Evolutionary conservation across 192 early-diverging fungal genomes (phyloP).

Genomic region (Backusella tarrabulga): DNA sequence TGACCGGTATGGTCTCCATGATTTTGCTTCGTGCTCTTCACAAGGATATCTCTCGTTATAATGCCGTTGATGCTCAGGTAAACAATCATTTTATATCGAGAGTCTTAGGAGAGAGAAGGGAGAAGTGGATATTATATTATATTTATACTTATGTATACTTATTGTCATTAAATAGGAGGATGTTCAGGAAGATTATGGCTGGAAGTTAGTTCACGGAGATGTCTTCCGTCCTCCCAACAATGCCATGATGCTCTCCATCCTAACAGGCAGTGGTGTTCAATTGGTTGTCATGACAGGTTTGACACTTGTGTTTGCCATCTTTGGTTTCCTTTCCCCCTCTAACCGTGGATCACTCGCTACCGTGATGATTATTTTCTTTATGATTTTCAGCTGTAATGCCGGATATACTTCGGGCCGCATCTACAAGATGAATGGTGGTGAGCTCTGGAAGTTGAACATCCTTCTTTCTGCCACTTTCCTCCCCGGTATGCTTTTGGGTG

Average conservation of each 20-base stretch:
- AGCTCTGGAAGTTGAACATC: slow-evolving; percentile 84
- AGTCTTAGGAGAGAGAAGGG: not conserved
- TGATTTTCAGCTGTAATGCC: slow-evolving; percentile 83
- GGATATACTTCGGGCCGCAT: slow-evolving; percentile 87
- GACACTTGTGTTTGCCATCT: slow-evolving; percentile 83
- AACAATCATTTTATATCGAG: not conserved
- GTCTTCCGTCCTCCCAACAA: slow-evolving; percentile 91
- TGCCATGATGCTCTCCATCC: slow-evolving; percentile 72
- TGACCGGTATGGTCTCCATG: slow-evolving; percentile 88
- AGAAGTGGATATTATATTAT: not conserved
- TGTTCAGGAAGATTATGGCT: slow-evolving; percentile 93
- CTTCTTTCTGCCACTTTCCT: slow-evolving; percentile 80
- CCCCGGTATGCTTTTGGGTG: slow-evolving; percentile 60
- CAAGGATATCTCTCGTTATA: slow-evolving; percentile 93
- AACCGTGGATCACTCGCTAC: slow-evolving; percentile 92
- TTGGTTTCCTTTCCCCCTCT: slow-evolving; percentile 92
- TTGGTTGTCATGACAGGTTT: slow-evolving; percentile 71
- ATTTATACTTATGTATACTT: no score
- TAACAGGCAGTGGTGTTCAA: slow-evolving; percentile 84
- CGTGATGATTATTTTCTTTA: slow-evolving; percentile 91
- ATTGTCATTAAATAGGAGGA: slow-evolving; percentile 48
- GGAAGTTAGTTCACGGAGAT: slow-evolving; percentile 97
- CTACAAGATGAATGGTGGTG: slow-evolving; percentile 94
- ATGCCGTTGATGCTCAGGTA: slow-evolving; percentile 57
- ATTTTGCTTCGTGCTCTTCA: slow-evolving; percentile 87